Base-by-base conservation (phyloP, 2,329 filamentous ascomycete genomes). In the Botryotinia globosa region DNA sequence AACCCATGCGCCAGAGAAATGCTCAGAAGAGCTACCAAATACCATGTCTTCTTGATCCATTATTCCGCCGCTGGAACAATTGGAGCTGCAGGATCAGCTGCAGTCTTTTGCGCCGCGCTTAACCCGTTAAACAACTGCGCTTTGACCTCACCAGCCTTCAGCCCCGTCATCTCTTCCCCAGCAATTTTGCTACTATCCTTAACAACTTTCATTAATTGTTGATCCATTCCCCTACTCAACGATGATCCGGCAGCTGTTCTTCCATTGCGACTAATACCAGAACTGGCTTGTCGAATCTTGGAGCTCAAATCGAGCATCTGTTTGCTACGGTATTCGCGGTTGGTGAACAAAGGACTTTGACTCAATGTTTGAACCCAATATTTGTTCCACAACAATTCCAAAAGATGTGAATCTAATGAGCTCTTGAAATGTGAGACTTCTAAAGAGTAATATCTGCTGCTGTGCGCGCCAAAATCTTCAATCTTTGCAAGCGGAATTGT, bases 301-400 rank as follows among this genome's bases (percentile, higher is more conserved):
- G 90, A 89, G 58, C 92, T 92, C 61, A 98, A 85, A 81, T 99
- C 96, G 66, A 91, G 85, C 83, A 99, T 96, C 82, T 98, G 94
- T 82, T 94, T 96, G 79, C 92, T 97, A 69, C 91, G 92, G 80
- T 94, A 99, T 78, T 98, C 95, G 75, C 94, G 92, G 80, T 97
- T 98, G 72, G 93, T 94, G 78, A 97, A 91, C 7, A 98, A 87
- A 34, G 95, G 94, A 77, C 90, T 96, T 78, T 97, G 93, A 45
- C 94, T 97, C 32, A 99, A 88, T 9, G 96, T 99, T 80, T 97
- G 93, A 48, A 98, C 94, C 96, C 94, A 97, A 85, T 99, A 99
- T 83, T 98, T 98, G 85, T 98, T 97, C 96, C 96, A 98, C 44
- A 99, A 86, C 69, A 94, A 87, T 79, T 97, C 93, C 8, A 99